Evolutionary conservation across 495 filamentous ascomycete genomes (phyloP).

Genomic region (Talaromyces trachyspermus): DNA sequence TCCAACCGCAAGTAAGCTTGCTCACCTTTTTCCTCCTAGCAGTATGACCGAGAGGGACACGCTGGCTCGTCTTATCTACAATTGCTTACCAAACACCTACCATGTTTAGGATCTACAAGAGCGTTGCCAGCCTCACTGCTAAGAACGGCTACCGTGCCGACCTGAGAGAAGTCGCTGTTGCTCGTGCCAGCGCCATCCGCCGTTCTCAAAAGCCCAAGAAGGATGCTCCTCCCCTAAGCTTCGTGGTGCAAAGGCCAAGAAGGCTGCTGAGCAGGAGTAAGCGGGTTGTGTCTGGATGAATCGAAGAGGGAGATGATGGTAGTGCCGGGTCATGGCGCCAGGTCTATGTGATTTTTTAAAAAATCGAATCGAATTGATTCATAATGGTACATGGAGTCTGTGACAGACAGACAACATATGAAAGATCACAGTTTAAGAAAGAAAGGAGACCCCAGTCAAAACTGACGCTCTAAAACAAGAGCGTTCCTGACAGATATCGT

Average conservation of each 20-base stretch:
- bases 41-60: background rate
- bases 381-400: background rate
- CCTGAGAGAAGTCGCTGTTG: slow-evolving; percentile 76
- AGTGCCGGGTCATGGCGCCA: background rate
- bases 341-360: no score
- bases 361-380: no score
- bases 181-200: slow-evolving; percentile 83
- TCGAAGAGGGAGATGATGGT: slow-evolving; percentile 1
- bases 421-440: no score
- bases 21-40: background rate
- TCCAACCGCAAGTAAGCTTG: slow-evolving; percentile 75
- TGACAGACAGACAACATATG: background rate
- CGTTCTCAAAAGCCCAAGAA: slow-evolving; percentile 71
- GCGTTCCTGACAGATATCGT: no score
- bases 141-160: slow-evolving; percentile 82
- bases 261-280: slow-evolving; percentile 51
- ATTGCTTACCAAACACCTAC: background rate
- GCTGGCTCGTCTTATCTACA: background rate
- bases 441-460: no score
- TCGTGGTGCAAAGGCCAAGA: slow-evolving; percentile 74
- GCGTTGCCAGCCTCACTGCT: slow-evolving; percentile 69
- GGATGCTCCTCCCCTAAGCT: slow-evolving; percentile 62
- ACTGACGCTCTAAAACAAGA: no score
- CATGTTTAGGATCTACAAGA: slow-evolving; percentile 69
- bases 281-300: background rate